Base-by-base conservation (phyloP, 805 yeast species). In the Nakazawaea sp. region DNA sequence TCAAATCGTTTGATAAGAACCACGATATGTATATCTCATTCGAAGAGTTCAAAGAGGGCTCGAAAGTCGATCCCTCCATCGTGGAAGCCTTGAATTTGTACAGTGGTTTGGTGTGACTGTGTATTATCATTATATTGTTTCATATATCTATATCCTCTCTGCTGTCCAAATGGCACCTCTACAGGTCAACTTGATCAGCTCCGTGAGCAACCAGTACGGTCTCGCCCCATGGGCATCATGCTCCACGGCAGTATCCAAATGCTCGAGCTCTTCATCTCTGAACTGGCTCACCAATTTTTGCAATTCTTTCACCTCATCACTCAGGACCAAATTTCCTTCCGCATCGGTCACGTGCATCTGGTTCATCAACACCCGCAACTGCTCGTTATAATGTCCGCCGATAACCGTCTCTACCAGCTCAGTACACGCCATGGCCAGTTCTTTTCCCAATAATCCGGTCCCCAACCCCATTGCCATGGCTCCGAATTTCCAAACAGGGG, bases 341-440 rank as follows among this genome's bases (percentile, higher is more conserved):
- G 58, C 56, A 16, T 55, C 55, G 13, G 63, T 55, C 20, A 74
- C 64, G 13, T 74, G 70, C 51, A 70, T 85, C 43, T 81, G 82
- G 45, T 77, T 80, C 58, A 74, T 71, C 39, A 92, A 64, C 28
- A 78, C 75, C 36, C 98, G 68, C 46, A 92, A 64, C 57, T 92
- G 98, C 43, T 78, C 80, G 55, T 92, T 92, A 60, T 92, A 92
- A 56, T 92, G 98, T 2, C 85, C 84, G 2, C 98, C 98, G 56
- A 92, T 92, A 5, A 92, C 97, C 0, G 98, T 92, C 59, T 92
- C 98, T 2, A 92, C 97, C 0, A 97, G 97, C 43, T 89, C 97
- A 0, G 98, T 92, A 56, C 98, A 92, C 1, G 98, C 97, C 98
- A 92, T 92, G 2, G 98, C 97, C 2, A 96, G 97, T 55, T 90